Conservation (phyloP, 2,329 filamentous ascomycete species). For the Trichoderma koningiopsis region DNA sequence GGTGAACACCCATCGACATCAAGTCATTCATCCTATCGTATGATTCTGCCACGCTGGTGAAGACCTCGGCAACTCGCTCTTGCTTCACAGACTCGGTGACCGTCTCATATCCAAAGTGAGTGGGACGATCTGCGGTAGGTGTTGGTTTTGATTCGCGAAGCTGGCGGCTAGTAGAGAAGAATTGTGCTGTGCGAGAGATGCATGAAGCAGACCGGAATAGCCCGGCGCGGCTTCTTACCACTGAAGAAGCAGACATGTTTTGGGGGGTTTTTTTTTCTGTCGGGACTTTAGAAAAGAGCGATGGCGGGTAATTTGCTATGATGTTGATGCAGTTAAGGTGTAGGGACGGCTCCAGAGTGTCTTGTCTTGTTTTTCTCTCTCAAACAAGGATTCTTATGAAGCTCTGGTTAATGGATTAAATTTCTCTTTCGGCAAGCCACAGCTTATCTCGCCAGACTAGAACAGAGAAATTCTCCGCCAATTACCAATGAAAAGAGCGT, state of each 20-base stretch:
- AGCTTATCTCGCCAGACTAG: not conserved
- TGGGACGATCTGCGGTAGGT: constrained; percentile 56
- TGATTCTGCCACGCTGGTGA: constrained; percentile 89
- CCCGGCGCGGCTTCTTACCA: constrained; percentile 35
- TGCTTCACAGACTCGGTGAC: constrained; percentile 78
- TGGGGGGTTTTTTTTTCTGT: not conserved
- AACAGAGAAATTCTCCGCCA: not conserved
- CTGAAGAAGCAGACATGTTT: constrained; percentile 34
- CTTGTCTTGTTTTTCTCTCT: not conserved
- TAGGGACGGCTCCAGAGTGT: not conserved
- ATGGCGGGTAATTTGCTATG: not conserved
- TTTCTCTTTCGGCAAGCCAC: not conserved
- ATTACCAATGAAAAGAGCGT: not conserved
- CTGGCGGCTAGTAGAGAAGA: constrained; percentile 36
- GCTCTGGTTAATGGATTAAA: not conserved
- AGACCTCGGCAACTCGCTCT: constrained; percentile 76
- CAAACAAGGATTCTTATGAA: not conserved
- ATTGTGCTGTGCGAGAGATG: constrained; percentile 30
- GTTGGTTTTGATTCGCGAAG: constrained; percentile 27
- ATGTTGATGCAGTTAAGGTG: not conserved
- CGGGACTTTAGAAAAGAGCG: not conserved
- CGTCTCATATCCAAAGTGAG: constrained; percentile 90
- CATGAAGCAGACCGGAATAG: constrained; percentile 29
- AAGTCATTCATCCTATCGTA: constrained; percentile 99
- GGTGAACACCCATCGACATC: constrained; percentile 97